phyloP scores from a whole-genome alignment of 148 eudicot genomes.

The Dianthus caryophyllus region DNA sequence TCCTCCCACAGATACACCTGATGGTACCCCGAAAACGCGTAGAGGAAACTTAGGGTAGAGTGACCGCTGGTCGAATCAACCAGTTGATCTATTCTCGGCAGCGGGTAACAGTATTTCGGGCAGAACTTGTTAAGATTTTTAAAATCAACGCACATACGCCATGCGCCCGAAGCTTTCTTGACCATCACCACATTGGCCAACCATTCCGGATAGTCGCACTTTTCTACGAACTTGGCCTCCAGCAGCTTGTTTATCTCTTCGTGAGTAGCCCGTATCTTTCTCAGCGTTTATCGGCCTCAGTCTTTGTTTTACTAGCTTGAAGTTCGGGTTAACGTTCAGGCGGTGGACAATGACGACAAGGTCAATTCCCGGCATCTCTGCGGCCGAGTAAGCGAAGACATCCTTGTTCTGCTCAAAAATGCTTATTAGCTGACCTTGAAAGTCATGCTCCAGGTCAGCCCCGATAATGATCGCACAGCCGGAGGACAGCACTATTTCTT shows the following conservation, averaged over 20 bases:
- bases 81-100: not conserved
- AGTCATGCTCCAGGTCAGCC: not conserved
- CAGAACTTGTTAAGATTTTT: not conserved
- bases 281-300: not conserved
- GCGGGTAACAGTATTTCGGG: not conserved
- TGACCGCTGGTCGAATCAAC: not conserved
- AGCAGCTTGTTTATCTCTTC: not conserved
- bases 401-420: not conserved
- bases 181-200: slow-evolving; percentile 5
- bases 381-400: too few relatives aligned
- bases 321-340: not conserved
- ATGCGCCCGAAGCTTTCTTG: not conserved
- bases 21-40: not conserved
- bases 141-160: not conserved
- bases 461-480: too few relatives aligned
- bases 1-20: not conserved
- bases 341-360: not conserved
- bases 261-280: not conserved
- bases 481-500: too few relatives aligned
- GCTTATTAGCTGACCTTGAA: not conserved
- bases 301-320: not conserved
- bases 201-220: not conserved
- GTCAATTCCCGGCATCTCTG: not conserved
- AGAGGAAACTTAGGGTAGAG: not conserved
- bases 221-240: not conserved